Conservation (phyloP, 2,329 filamentous ascomycete species). For the Colletotrichum euphorbiae region DNA sequence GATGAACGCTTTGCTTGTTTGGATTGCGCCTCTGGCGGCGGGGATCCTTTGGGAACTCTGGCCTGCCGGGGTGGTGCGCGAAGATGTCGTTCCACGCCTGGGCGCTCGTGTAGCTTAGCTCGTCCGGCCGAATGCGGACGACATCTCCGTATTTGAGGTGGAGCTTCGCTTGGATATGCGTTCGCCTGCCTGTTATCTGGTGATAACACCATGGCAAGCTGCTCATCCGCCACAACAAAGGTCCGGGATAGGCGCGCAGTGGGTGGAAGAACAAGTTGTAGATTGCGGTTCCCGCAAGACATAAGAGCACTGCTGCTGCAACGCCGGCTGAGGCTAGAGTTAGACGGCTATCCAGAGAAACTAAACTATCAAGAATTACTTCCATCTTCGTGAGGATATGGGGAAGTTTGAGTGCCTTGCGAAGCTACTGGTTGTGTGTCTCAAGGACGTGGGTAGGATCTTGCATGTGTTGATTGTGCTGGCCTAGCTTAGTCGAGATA, state of each 20-base stretch:
- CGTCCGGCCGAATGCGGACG: slow-evolving; percentile 40
- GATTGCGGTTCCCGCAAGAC: not conserved
- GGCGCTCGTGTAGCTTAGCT: slow-evolving; percentile 37
- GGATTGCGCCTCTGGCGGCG: not conserved
- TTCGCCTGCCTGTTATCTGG: no score
- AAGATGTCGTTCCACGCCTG: slow-evolving; percentile 41
- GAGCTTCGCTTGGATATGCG: not conserved
- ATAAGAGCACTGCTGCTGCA: no score
- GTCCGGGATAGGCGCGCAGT: slow-evolving; percentile 4
- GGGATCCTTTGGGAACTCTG: slow-evolving; percentile 30
- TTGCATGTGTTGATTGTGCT: no score
- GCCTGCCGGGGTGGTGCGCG: slow-evolving; percentile 1
- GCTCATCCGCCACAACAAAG: not conserved
- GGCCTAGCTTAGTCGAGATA: not conserved
- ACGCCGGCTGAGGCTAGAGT: not conserved
- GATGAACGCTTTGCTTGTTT: not conserved
- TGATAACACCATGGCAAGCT: not conserved
- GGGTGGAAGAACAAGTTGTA: slow-evolving; percentile 25
- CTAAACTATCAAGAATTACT: not conserved
- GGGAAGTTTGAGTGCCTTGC: not conserved
- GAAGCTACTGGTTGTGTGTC: not conserved
- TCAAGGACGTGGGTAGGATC: not conserved
- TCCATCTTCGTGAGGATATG: not conserved
- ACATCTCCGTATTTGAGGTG: slow-evolving; percentile 41
- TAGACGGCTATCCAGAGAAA: not conserved